Evolutionary conservation across 352 stramenopile genomes (phyloP), one percentile per base, ranked within the genome.

Genomic region (Albugo laibachii): DNA sequence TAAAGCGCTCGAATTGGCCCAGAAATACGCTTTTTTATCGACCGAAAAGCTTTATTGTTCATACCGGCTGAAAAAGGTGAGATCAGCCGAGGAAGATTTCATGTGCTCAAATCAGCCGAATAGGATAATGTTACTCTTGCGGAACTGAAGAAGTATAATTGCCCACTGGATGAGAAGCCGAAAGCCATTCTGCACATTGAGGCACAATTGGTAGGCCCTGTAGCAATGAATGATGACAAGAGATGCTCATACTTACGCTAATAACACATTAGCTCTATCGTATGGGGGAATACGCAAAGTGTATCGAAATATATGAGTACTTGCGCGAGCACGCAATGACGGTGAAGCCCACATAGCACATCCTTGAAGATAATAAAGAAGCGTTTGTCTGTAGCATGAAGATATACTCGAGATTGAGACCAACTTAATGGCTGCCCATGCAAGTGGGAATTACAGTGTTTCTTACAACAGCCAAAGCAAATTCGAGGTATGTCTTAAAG

Each of bases 31-130:
- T 1, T 80, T 66, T 47, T 50, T 89, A 36, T 55, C 52, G 21
- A 64, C 66, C 12, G 74, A 89, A 56, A 74, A 63, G 36, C 68
- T 69, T 15, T 89, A 89, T 53, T 89, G 77, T 46, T 63, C 83
- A 12, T 89, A 89, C 54, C 74, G 76, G 16, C 60, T 84, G 24
- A 83, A 87, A 62, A 55, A 62, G 34, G 57, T 65, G 34, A n/a
- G 45, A 15, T 11, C 11, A 31, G 3, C 24, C 24, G 24, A 31
- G 8, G 8, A 10, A 10, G 3, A 31, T 31, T 31, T 3, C 3
- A 10, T 31, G 24, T 31, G 24, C 24, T 31, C 24, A 31, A 31
- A 31, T 31, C 24, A 31, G 24, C 8, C 8, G 24, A 8, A 31
- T 8, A 31, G 24, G 24, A 31, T 31, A 8, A 3, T 31, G 24